Conservation (phyloP, 805 yeast species). For the Metschnikowia chrysomelidarum region DNA sequence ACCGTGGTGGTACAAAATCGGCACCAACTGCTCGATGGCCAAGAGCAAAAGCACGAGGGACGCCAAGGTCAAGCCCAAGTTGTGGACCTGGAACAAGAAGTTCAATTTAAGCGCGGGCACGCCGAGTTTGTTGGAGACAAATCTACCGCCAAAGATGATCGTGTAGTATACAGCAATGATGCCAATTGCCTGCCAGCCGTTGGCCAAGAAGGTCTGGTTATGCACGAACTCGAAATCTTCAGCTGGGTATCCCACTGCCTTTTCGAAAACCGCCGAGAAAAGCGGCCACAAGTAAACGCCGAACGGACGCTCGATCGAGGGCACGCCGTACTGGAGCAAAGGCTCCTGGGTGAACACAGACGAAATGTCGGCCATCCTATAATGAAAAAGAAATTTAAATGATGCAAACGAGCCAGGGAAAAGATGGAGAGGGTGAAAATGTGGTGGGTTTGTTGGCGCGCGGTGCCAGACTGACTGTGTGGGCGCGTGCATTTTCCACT, state of each 20-base stretch:
- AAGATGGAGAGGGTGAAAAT: not conserved
- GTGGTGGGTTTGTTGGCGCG: not conserved
- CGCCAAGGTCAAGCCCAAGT: conserved; percentile 65
- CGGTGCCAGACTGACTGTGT: conserved; percentile 2
- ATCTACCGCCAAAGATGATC: conserved; percentile 68
- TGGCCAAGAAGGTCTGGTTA: conserved; percentile 66
- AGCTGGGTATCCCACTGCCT: conserved; percentile 55
- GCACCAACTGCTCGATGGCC: conserved; percentile 80
- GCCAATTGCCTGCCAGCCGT: conserved; percentile 51
- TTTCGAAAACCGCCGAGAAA: conserved; percentile 49
- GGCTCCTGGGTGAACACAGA: conserved; percentile 15
- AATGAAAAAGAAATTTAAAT: not conserved
- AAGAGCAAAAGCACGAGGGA: conserved; percentile 67
- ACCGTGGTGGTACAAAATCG: conserved; percentile 73
- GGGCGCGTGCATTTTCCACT: too few species aligned
- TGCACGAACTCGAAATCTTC: conserved; percentile 65
- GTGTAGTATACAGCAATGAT: conserved; percentile 41
- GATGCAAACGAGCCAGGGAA: not conserved
- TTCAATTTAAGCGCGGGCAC: conserved; percentile 72
- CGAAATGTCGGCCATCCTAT: conserved; percentile 12
- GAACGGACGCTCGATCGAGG: conserved; percentile 47
- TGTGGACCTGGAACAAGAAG: conserved; percentile 80
- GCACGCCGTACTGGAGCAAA: conserved; percentile 29
- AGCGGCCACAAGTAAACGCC: conserved; percentile 68
- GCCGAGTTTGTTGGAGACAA: conserved; percentile 47